Base-by-base conservation (phyloP, 164 flowering plant species). In the Vitis riparia region DNA sequence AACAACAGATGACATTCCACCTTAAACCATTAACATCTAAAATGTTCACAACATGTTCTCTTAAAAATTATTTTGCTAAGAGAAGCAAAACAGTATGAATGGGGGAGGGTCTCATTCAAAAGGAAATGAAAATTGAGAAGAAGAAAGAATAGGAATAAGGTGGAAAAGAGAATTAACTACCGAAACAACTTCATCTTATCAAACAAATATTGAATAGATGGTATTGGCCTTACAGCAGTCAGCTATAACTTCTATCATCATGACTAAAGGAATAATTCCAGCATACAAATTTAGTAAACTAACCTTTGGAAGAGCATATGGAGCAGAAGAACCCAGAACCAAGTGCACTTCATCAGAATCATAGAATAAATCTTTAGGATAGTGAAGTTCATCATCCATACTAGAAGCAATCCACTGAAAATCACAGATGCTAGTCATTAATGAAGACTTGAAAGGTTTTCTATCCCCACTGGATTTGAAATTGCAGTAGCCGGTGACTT, bases 251-350 rank as follows among this genome's bases (percentile, higher is more conserved):
- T 23, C 27, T 23, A 23, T 23, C 27, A 23, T 23, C 2, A 23
- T 23, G 27, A 23, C 27, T 23, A 23, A 23, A 23, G 27, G 27
- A 23, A 23, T 23, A 23, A 23, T 23, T 23, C 27, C 27, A 23
- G 27, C 27, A 1, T 23, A 23, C 27, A 23, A 23, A 23, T 23
- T 23, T 23, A 23, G 27, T 23, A 23, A 57, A 79, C 88, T 63
- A 68, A 92, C 99, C 98, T 88, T 91, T 17, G 98, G 98, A 75
- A 90, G 78, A 73, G 88, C 92, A 85, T 87, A 91, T 51, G 99
- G 96, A 71, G 94, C 99, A 76, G 53, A 76, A 63, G 66, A 71
- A 61, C 99, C 99, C 7, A 95, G 73, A 62, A 95, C 63, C 27
- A 86, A 86, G 14, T 86, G 88, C 55, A 93, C 94, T 15, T 79